Base-by-base conservation (phyloP, 441 rosid genomes). In the Erysimum pusillum region DNA sequence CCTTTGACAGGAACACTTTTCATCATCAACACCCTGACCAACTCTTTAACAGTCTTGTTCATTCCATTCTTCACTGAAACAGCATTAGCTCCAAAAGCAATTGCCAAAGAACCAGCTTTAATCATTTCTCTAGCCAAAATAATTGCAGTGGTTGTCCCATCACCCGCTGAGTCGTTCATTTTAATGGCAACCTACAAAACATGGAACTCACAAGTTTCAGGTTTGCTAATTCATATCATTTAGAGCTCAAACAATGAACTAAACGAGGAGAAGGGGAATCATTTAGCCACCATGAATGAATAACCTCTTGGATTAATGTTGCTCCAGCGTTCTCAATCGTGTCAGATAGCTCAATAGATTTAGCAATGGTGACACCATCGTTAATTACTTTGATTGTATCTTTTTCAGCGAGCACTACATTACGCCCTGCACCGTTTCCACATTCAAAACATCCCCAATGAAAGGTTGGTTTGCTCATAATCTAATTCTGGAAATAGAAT, bases 361-460 rank as follows among this genome's bases (percentile, higher is more conserved):
- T 85, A 69, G 96, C 96, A 70, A 92, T 93, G 32, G 97, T 91
- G 52, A 95, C 92, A 58, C 99, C 99, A 64, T 91, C 98, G 73
- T 95, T 92, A 32, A 95, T 83, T 22, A 89, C 90, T 73, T 87
- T 91, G 39, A 91, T 81, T 38, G 72, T 66, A 57, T 82, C 85
- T 8, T 87, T 79, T 17, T 90, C 96, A 48, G 85, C 87, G 15
- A 95, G 85, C 56, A 93, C 83, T 59, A 93, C 96, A 79, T 90
- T 91, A 22, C 94, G 86, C 15, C 99, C 98, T 91, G 94, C 83
- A 77, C 9, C 76, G 35, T 63, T 78, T 38, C 69, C 76, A 69
- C 68, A 32, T 71, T 48, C 67, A 44, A n/a, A n/a, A n/a, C n/a
- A n/a, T 4, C 15, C 32, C 15, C 1, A 71, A 60, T 25, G 9